phyloP scores from a whole-genome alignment of 192 early-diverging fungal species.

The Coemansia umbellata region DNA sequence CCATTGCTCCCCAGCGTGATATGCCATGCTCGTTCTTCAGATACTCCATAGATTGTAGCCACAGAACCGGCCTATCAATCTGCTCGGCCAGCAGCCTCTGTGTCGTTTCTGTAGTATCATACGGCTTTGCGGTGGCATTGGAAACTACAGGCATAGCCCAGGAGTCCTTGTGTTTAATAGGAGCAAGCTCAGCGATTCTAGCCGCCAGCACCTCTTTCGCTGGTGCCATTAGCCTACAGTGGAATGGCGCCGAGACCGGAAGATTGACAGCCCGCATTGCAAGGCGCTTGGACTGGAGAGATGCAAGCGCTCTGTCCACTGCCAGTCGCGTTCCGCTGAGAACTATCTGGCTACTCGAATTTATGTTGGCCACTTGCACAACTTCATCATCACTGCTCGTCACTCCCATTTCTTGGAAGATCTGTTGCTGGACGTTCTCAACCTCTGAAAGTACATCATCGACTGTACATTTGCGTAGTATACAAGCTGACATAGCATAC shows the following conservation, averaged over 20 bases:
- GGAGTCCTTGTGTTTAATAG: conserved; percentile 53
- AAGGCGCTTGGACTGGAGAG: conserved; percentile 75
- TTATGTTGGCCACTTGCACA: conserved; percentile 86
- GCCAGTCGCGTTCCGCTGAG: conserved; percentile 85
- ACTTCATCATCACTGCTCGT: conserved; percentile 35
- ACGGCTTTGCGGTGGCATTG: conserved; percentile 85
- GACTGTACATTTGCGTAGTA: conserved; percentile 69
- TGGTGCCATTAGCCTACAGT: conserved; percentile 87
- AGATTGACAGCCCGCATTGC: conserved; percentile 85
- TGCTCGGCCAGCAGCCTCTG: conserved; percentile 67
- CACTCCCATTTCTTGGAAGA: conserved; percentile 4
- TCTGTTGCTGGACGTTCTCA: conserved; percentile 27
- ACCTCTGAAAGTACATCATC: conserved; percentile 61
- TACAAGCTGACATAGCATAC: conserved; percentile 88
- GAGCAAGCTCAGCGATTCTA: conserved; percentile 59
- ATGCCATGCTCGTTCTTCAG: conserved; percentile 71
- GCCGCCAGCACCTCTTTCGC: conserved; percentile 72
- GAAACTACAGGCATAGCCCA: conserved; percentile 85
- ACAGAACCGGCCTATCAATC: conserved; percentile 82
- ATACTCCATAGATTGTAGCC: conserved; percentile 80
- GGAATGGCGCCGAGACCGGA: conserved; percentile 96
- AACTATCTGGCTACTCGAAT: conserved; percentile 79
- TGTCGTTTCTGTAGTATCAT: conserved; percentile 59
- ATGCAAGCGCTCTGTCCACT: conserved; percentile 77
- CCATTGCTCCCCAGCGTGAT: conserved; percentile 81